Evolutionary conservation across 2,329 filamentous ascomycete genomes (phyloP).

Genomic region (Alternaria gansuensis): DNA sequence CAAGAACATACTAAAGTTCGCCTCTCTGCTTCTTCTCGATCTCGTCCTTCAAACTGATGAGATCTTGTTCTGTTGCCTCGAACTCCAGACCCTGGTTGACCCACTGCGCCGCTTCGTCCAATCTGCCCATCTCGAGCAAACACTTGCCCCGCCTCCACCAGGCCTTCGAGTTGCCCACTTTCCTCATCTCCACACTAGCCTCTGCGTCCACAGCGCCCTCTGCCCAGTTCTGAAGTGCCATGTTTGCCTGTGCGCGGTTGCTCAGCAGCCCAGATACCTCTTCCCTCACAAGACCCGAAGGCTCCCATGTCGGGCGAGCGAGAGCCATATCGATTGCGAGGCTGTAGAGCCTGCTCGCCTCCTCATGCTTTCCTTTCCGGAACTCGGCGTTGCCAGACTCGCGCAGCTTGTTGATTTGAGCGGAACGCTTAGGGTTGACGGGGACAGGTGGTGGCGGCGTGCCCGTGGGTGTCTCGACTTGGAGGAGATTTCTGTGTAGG

Average conservation of each 20-base stretch:
- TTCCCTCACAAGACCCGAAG: slow-evolving; percentile 80
- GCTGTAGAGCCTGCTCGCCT: slow-evolving; percentile 82
- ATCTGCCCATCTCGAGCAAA: slow-evolving; percentile 86
- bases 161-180: slow-evolving; percentile 87
- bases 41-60: slow-evolving; percentile 52
- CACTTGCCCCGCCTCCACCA: slow-evolving; percentile 92
- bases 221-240: slow-evolving; percentile 82
- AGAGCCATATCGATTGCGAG: slow-evolving; percentile 92
- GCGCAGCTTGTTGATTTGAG: slow-evolving; percentile 87
- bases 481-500: slow-evolving; percentile 78
- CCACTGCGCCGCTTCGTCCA: slow-evolving; percentile 84
- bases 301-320: slow-evolving; percentile 85
- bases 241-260: slow-evolving; percentile 90
- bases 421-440: slow-evolving; percentile 90
- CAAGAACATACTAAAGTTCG: slow-evolving; percentile 3
- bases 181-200: slow-evolving; percentile 85
- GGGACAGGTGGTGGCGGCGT: slow-evolving; percentile 87
- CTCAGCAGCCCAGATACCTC: slow-evolving; percentile 82
- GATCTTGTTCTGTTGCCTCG: slow-evolving; percentile 68
- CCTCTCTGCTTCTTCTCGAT: slow-evolving; percentile 57
- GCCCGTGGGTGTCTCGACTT: slow-evolving; percentile 67
- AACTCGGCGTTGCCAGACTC: slow-evolving; percentile 85
- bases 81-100: slow-evolving; percentile 80
- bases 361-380: slow-evolving; percentile 76
- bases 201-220: slow-evolving; percentile 89